Percentiles rank a stretch among this genome's conserved stretches.
Conservation (phyloP, 495 filamentous ascomycete genomes). For the Daldinia vernicosa region DNA sequence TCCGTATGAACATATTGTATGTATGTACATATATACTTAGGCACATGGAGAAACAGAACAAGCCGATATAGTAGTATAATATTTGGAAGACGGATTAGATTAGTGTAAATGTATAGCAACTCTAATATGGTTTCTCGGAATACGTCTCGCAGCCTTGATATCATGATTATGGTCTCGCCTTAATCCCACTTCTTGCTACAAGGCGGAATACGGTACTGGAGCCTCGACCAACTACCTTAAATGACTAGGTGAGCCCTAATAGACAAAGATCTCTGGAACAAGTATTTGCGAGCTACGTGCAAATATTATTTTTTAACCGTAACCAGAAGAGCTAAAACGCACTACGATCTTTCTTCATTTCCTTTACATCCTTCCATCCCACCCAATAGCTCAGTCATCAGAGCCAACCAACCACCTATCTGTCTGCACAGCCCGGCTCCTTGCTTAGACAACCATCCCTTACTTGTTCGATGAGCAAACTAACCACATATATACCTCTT, state of each 20-base stretch:
- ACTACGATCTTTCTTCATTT: background rate
- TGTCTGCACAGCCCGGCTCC: constrained; percentile 10
- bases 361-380: background rate
- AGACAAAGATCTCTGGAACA: background rate
- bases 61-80: too few species aligned
- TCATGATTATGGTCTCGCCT: background rate
- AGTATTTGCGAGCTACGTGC: constrained; percentile 3
- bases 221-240: background rate
- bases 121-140: too few species aligned
- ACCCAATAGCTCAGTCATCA: background rate
- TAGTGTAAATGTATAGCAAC: too few species aligned
- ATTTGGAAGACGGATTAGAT: too few species aligned
- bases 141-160: background rate
- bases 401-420: constrained; percentile 6
- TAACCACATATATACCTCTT: constrained; percentile 3
- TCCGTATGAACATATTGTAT: too few species aligned
- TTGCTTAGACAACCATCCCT: background rate
- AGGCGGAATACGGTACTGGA: background rate
- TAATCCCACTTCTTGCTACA: background rate
- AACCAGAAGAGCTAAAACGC: constrained; percentile 2
- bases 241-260: background rate
- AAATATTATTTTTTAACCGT: constrained; percentile 11
- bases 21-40: too few species aligned
- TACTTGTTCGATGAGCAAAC: background rate
- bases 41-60: too few species aligned